Evolutionary conservation across 2,329 filamentous ascomycete genomes (phyloP).

Genomic region (Aureobasidium sp.): DNA sequence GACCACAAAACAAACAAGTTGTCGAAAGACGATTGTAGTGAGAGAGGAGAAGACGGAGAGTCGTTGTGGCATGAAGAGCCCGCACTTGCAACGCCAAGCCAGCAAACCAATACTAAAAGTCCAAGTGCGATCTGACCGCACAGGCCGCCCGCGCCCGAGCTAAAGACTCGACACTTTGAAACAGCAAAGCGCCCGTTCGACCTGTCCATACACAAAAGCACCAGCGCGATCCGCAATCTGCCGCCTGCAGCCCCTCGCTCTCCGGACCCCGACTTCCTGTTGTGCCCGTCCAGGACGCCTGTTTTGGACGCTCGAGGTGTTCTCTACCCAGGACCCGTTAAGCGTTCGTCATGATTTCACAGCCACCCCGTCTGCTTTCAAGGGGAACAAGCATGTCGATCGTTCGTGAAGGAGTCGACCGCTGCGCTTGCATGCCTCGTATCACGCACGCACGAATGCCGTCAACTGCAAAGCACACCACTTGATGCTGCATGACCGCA

Average conservation of each 20-base stretch:
- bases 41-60: constrained; percentile 14
- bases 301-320: not conserved
- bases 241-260: not conserved
- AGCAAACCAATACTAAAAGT: not conserved
- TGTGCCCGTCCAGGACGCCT: too few species aligned
- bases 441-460: not conserved
- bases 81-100: not conserved
- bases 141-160: not conserved
- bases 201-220: not conserved
- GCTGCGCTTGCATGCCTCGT: not conserved
- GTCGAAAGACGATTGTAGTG: constrained; percentile 16
- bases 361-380: not conserved
- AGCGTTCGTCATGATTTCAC: not conserved
- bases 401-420: not conserved
- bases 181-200: not conserved
- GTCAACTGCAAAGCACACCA: not conserved
- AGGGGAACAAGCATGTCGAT: not conserved
- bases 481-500: constrained; percentile 5
- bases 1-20: constrained; percentile 36
- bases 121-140: not conserved
- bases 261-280: not conserved
- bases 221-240: not conserved
- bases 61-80: not conserved
- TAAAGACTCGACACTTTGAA: not conserved
- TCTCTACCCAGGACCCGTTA: not conserved